Percentiles rank a stretch among this genome's conserved stretches.
Conservation (phyloP, 2,329 filamentous ascomycete species). For the Reticulascus tulasneorum region DNA sequence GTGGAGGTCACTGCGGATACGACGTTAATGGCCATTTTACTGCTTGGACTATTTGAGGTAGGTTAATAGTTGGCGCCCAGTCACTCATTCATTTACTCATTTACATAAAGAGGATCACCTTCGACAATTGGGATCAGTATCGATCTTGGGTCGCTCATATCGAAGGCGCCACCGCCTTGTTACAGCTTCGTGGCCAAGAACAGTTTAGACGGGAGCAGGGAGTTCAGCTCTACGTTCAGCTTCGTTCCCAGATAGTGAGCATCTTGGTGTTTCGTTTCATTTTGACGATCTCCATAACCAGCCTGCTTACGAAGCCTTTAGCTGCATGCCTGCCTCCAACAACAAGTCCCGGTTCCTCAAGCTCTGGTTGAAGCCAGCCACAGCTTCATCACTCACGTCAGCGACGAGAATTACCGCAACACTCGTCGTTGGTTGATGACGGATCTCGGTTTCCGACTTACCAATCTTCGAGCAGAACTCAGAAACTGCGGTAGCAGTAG, state of each 20-base stretch:
- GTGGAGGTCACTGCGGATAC: constrained; percentile 12
- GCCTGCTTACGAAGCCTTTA: neutral
- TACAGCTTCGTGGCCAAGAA: constrained; percentile 18
- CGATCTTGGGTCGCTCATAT: constrained; percentile 18
- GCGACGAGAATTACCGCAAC: neutral
- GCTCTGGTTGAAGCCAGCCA: constrained; percentile 3
- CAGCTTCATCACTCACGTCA: constrained; percentile 2
- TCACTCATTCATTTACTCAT: neutral
- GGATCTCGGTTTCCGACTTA: constrained; percentile 13
- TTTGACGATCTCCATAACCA: neutral
- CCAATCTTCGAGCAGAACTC: constrained; percentile 17
- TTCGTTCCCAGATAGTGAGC: constrained; percentile 23
- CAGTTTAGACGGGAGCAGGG: constrained; percentile 19
- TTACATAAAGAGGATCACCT: constrained; percentile 14
- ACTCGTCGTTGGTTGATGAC: constrained; percentile 6
- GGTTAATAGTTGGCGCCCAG: neutral
- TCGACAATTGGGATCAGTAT: constrained; percentile 16
- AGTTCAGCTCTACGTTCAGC: constrained; percentile 17
- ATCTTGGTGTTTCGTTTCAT: neutral
- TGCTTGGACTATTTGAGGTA: constrained; percentile 21
- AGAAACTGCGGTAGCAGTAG: constrained; percentile 13
- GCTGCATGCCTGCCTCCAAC: constrained; percentile 17
- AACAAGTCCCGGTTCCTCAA: constrained; percentile 11
- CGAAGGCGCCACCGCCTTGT: constrained; percentile 17
- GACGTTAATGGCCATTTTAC: constrained; percentile 19